phyloP scores from a whole-genome alignment of 2,329 filamentous ascomycete genomes.

The Fusarium verticillioides region DNA sequence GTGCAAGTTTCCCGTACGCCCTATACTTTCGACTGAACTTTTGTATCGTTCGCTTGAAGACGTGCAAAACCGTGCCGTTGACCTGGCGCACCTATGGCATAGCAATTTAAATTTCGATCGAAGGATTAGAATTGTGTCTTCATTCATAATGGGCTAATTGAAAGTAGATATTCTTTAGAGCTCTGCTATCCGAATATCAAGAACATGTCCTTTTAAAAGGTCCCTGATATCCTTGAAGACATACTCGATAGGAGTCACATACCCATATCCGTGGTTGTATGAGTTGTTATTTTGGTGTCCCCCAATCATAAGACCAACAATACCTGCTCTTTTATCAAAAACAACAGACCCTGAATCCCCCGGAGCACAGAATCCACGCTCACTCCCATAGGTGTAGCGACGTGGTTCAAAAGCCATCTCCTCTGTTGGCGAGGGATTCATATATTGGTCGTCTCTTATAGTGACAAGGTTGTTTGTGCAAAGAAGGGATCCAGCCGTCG shows the following conservation, averaged over 20 bases:
- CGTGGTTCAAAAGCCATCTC: background rate
- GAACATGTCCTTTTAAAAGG: background rate
- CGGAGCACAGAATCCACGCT: background rate
- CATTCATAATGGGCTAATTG: accelerated
- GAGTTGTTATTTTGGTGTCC: background rate
- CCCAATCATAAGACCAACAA: background rate
- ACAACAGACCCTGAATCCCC: background rate
- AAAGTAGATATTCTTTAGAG: too few species aligned
- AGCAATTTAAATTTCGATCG: accelerated
- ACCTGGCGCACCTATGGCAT: accelerated
- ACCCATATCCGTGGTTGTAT: background rate
- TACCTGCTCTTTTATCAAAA: accelerated
- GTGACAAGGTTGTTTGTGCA: background rate
- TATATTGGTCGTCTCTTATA: background rate
- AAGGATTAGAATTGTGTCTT: background rate
- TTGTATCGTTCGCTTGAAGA: accelerated
- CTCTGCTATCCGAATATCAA: background rate
- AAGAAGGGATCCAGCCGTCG: background rate
- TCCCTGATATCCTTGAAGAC: background rate
- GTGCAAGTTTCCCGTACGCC: accelerated
- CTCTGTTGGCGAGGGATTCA: background rate
- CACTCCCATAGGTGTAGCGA: accelerated
- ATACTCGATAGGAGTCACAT: background rate
- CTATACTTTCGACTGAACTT: accelerated
- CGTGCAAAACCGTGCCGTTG: accelerated